These are phyloP conservation scores for Fonsecaea multimorphosa DNA, from an alignment of 2,329 filamentous ascomycete species.

Conservation along the genomic window DNA sequence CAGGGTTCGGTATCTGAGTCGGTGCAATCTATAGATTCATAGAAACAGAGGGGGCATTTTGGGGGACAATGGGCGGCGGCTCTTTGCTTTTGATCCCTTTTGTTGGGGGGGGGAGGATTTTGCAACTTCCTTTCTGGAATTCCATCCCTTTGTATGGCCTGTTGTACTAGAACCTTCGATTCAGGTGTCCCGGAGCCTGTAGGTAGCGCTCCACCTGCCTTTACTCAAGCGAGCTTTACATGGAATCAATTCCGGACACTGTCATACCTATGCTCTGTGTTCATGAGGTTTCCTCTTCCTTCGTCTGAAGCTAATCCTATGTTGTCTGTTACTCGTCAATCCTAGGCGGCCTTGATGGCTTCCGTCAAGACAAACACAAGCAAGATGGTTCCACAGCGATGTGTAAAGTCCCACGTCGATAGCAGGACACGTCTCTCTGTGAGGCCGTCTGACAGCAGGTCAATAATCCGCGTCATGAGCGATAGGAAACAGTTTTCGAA, in stretches of 20 bases:
- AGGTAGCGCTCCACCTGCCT: background rate
- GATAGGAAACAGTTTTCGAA: background rate
- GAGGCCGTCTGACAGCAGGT: background rate
- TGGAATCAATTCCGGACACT: background rate
- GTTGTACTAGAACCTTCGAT: background rate
- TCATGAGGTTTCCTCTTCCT: background rate
- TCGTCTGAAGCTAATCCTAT: background rate
- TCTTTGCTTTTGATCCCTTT: background rate
- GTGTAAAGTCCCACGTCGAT: background rate
- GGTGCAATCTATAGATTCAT: slow-evolving; percentile 10
- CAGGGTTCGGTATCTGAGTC: slow-evolving; percentile 4
- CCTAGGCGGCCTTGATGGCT: background rate
- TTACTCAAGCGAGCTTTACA: background rate
- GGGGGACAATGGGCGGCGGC: background rate
- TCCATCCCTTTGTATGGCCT: background rate
- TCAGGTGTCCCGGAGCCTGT: no score
- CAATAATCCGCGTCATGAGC: background rate
- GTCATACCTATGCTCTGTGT: background rate
- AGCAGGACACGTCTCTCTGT: background rate
- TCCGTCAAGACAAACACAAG: background rate
- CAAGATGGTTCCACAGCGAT: background rate
- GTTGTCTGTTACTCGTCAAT: background rate
- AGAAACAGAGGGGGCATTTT: background rate
- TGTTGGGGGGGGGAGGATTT: background rate
- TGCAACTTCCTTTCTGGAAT: background rate